These are phyloP conservation scores for Ogataea philodendri DNA, from an alignment of 805 yeast genomes.

Conservation along the genomic window DNA sequence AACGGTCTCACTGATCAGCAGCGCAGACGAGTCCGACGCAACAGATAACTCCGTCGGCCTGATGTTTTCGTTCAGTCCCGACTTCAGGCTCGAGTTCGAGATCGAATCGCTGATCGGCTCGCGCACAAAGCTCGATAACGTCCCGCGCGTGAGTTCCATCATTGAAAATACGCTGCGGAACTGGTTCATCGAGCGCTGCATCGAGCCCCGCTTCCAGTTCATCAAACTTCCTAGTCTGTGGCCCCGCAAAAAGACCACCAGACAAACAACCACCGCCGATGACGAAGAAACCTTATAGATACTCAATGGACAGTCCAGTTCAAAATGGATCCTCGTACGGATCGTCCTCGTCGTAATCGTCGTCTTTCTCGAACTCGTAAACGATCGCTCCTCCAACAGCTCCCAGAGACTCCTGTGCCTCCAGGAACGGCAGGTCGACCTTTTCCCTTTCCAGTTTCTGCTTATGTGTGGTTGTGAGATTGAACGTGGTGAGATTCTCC, in stretches of 20 bases:
- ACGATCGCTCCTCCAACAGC: conserved; percentile 91
- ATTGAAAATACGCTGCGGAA: conserved; percentile 78
- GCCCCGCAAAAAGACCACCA: conserved; percentile 66
- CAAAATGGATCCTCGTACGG: conserved; percentile 95
- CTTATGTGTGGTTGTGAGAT: conserved; percentile 67
- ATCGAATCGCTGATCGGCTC: conserved; percentile 91
- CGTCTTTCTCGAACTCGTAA: conserved; percentile 93
- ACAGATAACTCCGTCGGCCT: conserved; percentile 51
- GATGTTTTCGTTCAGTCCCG: conserved; percentile 88
- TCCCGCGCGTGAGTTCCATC: conserved; percentile 84
- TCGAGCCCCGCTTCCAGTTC: conserved; percentile 89
- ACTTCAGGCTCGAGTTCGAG: conserved; percentile 83
- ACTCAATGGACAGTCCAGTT: too few species aligned
- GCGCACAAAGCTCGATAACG: conserved; percentile 84
- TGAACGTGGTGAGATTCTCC: conserved; percentile 82
- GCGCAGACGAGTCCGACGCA: conserved; percentile 13
- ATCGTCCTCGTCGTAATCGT: conserved; percentile 97
- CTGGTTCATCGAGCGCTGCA: conserved; percentile 92
- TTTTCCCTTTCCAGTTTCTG: conserved; percentile 78
- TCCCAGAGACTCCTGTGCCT: conserved; percentile 71
- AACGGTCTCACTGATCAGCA: conserved; percentile 61
- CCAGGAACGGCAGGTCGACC: conserved; percentile 87
- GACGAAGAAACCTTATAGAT: conserved; percentile 20
- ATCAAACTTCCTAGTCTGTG: conserved; percentile 82
- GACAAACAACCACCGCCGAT: conserved; percentile 32